Conservation (phyloP, 768 basidiomycete genomes). For the Leccinum fibrillosum region DNA sequence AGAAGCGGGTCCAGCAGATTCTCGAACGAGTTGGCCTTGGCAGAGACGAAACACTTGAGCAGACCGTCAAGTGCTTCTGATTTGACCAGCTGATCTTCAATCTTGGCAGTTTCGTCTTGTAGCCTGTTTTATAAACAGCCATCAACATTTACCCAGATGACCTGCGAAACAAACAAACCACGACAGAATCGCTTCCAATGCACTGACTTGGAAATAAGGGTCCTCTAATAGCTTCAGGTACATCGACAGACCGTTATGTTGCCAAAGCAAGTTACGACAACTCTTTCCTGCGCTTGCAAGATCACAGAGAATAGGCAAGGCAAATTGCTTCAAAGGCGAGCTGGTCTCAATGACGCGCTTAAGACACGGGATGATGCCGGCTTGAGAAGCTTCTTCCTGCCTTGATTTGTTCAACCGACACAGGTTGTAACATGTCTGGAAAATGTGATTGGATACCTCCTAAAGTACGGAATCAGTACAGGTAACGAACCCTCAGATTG, state of each 20-base stretch:
- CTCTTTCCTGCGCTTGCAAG: slow-evolving; percentile 93
- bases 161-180: slow-evolving; percentile 52
- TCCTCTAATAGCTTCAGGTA: slow-evolving; percentile 78
- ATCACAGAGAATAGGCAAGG: slow-evolving; percentile 94
- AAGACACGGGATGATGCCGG: slow-evolving; percentile 89
- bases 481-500: not conserved
- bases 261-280: slow-evolving; percentile 87
- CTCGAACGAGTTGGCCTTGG: slow-evolving; percentile 90
- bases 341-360: slow-evolving; percentile 84
- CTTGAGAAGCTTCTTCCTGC: slow-evolving; percentile 96
- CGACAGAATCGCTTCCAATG: slow-evolving; percentile 84
- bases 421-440: slow-evolving; percentile 96
- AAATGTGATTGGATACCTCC: slow-evolving; percentile 97
- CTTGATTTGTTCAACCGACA: slow-evolving; percentile 91
- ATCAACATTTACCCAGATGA: slow-evolving; percentile 1
- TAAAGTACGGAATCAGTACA: slow-evolving; percentile 28
- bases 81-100: slow-evolving; percentile 85
- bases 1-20: slow-evolving; percentile 89
- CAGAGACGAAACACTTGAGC: slow-evolving; percentile 74
- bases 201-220: slow-evolving; percentile 89
- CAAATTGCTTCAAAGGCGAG: slow-evolving; percentile 95
- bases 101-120: slow-evolving; percentile 90
- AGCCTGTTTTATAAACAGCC: slow-evolving; percentile 50
- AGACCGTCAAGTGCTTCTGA: slow-evolving; percentile 61
- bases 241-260: slow-evolving; percentile 83